Evolutionary conservation across 108 stramenopile genomes (phyloP).

Genomic region (Chaetoceros muelleri): DNA sequence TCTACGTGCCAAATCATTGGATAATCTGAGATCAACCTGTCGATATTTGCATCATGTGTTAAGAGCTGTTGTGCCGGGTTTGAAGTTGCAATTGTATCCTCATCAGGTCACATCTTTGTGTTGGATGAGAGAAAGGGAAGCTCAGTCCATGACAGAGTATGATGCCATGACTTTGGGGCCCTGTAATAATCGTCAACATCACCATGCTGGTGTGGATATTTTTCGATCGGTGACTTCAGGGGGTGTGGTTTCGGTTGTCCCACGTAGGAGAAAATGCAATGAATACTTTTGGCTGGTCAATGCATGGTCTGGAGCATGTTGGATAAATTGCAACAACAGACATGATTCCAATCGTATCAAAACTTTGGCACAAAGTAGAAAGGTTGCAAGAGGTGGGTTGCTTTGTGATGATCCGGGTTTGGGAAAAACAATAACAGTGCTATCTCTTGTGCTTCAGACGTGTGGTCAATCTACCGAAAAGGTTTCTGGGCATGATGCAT

Average conservation of each 20-base stretch:
- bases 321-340: neutral
- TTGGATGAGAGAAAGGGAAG: conserved; percentile 73
- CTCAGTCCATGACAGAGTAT: conserved; percentile 20
- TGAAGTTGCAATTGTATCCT: conserved; percentile 43
- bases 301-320: neutral
- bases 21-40: conserved; percentile 44
- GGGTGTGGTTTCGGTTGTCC: conserved; percentile 21
- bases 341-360: neutral
- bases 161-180: conserved; percentile 4
- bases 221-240: conserved; percentile 63
- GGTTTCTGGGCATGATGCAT: conserved; percentile 4
- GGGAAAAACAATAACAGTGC: conserved; percentile 73
- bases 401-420: conserved; percentile 74
- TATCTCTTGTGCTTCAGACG: conserved; percentile 64
- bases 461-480: conserved; percentile 38
- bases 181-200: neutral
- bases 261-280: neutral
- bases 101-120: conserved; percentile 64
- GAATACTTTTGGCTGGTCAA: neutral
- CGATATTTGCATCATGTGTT: conserved; percentile 27
- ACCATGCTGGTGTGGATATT: conserved; percentile 26
- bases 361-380: neutral
- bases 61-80: conserved; percentile 49
- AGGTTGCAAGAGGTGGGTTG: conserved; percentile 29
- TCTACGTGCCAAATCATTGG: conserved; percentile 40